A percentile compares a stretch with the other conserved stretches of the same genome.
These are phyloP conservation scores for Petunia secreta DNA, from an alignment of 257 asterid species.

Conservation along the genomic window DNA sequence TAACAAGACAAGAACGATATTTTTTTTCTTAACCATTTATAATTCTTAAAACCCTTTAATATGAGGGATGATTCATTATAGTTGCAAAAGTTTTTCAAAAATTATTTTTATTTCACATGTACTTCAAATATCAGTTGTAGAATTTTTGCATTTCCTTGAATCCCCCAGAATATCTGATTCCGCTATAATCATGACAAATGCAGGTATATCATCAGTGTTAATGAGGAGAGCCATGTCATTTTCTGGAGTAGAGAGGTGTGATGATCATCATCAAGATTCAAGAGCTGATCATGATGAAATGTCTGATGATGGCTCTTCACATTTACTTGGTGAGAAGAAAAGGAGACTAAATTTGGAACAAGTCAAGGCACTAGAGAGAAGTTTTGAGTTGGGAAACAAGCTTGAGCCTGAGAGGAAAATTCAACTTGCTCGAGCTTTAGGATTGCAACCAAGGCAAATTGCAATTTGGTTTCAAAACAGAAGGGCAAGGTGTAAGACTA, in stretches of 20 bases:
- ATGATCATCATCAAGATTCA: constrained; percentile 34
- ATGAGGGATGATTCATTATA: too few relatives aligned
- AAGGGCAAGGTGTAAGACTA: constrained; percentile 87
- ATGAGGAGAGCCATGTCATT: constrained; percentile 83
- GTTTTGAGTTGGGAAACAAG: constrained; percentile 74
- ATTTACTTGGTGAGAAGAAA: constrained; percentile 75
- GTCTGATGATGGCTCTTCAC: constrained; percentile 61
- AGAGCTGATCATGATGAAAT: constrained; percentile 56
- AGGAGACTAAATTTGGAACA: constrained; percentile 73
- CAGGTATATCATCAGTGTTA: constrained; percentile 58
- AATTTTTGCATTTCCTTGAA: too few relatives aligned
- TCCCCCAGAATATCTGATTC: too few relatives aligned
- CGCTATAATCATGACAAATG: too few relatives aligned
- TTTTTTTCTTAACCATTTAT: too few relatives aligned
- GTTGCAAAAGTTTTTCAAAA: too few relatives aligned
- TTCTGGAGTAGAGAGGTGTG: constrained; percentile 63
- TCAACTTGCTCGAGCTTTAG: constrained; percentile 75
- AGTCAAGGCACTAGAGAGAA: constrained; percentile 82
- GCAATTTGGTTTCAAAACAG: constrained; percentile 94
- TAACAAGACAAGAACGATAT: too few relatives aligned
- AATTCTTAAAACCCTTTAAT: too few relatives aligned
- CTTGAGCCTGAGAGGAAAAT: constrained; percentile 85
- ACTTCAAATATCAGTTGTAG: too few relatives aligned
- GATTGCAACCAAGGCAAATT: constrained; percentile 77
- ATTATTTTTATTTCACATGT: too few relatives aligned